Percentiles rank a stretch among this genome's conserved stretches.
Evolutionary conservation across 768 basidiomycete species (phyloP).

Genomic region (Lactarius psammicola): DNA sequence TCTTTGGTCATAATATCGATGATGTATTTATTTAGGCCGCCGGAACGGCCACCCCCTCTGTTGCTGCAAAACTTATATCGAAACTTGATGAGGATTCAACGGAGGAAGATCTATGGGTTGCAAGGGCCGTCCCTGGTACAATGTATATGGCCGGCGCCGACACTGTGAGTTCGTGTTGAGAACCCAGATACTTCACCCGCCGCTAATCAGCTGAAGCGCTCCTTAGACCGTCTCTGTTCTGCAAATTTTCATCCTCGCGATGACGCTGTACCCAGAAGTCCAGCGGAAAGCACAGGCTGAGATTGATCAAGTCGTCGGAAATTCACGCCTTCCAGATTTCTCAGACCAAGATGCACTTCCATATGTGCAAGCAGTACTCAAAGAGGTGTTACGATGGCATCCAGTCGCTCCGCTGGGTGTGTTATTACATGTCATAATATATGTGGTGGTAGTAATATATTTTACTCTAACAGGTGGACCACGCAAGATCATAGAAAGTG

Average conservation of each 20-base stretch:
- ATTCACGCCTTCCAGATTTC: not conserved
- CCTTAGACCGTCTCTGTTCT: not conserved
- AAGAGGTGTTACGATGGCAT: not conserved
- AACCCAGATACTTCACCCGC: not conserved
- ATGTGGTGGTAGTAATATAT: no score
- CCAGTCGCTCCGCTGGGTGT: not conserved
- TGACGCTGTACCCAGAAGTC: not conserved
- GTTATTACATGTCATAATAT: not conserved
- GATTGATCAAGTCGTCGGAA: not conserved
- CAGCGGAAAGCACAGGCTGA: not conserved
- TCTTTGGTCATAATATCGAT: no score
- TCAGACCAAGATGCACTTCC: not conserved
- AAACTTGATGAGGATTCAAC: no score
- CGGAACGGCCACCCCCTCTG: no score
- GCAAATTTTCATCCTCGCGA: not conserved
- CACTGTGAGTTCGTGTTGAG: no score
- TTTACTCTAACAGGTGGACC: not conserved
- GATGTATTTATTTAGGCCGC: no score
- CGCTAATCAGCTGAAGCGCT: not conserved
- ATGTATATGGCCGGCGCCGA: no score
- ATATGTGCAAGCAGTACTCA: not conserved
- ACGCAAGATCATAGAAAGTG: not conserved
- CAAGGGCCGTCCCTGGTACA: no score
- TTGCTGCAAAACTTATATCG: no score
- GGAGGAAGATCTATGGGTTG: no score